Evolutionary conservation across 2,329 filamentous ascomycete species (phyloP).

Genomic region (Fusarium albosuccineum): DNA sequence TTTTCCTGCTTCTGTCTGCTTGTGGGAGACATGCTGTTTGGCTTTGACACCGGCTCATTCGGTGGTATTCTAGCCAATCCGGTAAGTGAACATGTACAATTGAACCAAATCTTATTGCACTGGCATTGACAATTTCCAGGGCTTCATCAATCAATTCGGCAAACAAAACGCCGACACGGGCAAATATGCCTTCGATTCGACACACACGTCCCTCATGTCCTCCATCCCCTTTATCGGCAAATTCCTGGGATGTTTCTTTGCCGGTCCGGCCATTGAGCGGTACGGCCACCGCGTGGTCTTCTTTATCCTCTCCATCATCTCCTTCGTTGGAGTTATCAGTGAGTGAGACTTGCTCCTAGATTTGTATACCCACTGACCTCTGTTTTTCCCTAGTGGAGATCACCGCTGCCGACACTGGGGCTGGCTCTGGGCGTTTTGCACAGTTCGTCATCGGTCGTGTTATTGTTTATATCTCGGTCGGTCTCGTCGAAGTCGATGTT

Average conservation of each 20-base stretch:
- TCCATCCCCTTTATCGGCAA: slow-evolving; percentile 19
- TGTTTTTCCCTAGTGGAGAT: neutral
- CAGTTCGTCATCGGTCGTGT: slow-evolving; percentile 21
- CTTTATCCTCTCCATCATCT: slow-evolving; percentile 10
- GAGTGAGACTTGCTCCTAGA: neutral
- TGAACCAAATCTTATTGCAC: too few species aligned
- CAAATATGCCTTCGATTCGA: neutral
- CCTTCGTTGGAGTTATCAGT: slow-evolving; percentile 15
- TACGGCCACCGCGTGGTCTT: slow-evolving; percentile 18
- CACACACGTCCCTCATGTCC: slow-evolving; percentile 4
- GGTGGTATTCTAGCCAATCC: slow-evolving; percentile 16
- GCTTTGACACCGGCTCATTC: slow-evolving; percentile 10
- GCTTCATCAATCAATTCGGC: slow-evolving; percentile 4
- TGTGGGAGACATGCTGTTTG: slow-evolving; percentile 20
- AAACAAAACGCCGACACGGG: neutral
- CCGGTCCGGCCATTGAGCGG: slow-evolving; percentile 16
- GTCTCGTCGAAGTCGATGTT: slow-evolving; percentile 18
- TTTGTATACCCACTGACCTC: neutral
- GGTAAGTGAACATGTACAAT: too few species aligned
- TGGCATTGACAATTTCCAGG: neutral
- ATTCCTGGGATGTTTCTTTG: slow-evolving; percentile 17
- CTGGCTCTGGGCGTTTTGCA: slow-evolving; percentile 10
- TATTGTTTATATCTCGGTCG: slow-evolving; percentile 19
- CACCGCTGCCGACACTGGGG: neutral
- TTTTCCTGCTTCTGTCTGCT: slow-evolving; percentile 25